Base-by-base conservation (phyloP, 768 basidiomycete genomes). In the Mycena metata region DNA sequence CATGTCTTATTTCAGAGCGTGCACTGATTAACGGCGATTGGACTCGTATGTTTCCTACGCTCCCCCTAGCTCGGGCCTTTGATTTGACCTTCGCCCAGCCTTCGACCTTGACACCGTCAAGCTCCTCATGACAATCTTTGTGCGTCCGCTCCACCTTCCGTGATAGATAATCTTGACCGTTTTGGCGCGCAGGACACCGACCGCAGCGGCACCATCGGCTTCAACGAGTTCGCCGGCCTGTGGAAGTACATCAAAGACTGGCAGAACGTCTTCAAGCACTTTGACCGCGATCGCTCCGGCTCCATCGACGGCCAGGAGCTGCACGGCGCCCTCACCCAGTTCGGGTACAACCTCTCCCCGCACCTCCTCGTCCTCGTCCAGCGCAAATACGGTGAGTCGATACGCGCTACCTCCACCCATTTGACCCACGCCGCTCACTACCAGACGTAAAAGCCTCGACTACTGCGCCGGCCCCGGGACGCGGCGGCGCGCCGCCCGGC, bases 191-290 rank as follows among this genome's bases (percentile, higher is more conserved):
- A 86, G 84, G 94, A 96, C 70, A 86, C 86, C 2, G 89, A 95
- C 72, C 87, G 91, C 24, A 90, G 85, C 50, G 94, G 94, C 0
- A 91, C 91, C 1, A 94, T 96, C 67, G 89, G 87, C 42, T 95
- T 93, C 81, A 89, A 89, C 67, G 92, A 94, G 88, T 96, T 95
- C 74, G 74, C 86, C 50, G 92, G 91, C 5, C 86, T 94, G 24
- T 95, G 91, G 91, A 90, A 91, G 74, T 94, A 93, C 78, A 89
- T 94, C 86, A 90, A 91, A 80, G 92, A 95, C 77, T 95, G 93
- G 94, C 92, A 94, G 80, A 88, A 89, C 64, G 89, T 93, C 63
- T 95, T 94, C 83, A 85, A 83, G 50, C 91, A 92, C 79, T 95
- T 95, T 72, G 94, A 96, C 79, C 83, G 88, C n/a, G 95, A 96